These are phyloP conservation scores for Aegilops tauschii DNA, from an alignment of 176 grass and related monocot species.

Conservation along the genomic window DNA sequence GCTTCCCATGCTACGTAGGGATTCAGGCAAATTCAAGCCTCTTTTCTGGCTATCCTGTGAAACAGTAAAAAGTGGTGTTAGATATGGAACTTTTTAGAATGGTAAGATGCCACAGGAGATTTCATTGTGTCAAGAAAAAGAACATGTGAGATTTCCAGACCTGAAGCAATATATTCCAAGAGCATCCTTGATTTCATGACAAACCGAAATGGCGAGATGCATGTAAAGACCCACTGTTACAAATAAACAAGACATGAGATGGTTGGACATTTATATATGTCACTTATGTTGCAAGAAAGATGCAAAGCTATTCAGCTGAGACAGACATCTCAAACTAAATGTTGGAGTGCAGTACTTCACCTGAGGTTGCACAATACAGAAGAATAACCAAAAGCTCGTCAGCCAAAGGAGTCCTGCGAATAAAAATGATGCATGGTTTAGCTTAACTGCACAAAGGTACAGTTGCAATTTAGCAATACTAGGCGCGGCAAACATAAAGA, in stretches of 20 bases:
- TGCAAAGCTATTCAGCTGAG: neutral
- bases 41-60: slow-evolving; percentile 88
- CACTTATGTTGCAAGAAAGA: neutral
- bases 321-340: neutral
- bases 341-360: slow-evolving; percentile 24
- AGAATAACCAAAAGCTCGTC: slow-evolving; percentile 78
- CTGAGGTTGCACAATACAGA: slow-evolving; percentile 71
- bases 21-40: slow-evolving; percentile 53
- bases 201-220: slow-evolving; percentile 83
- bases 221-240: slow-evolving; percentile 81
- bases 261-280: too few relatives aligned
- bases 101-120: neutral
- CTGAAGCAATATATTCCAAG: slow-evolving; percentile 99
- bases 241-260: slow-evolving; percentile 14
- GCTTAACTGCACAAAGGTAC: neutral
- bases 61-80: too few relatives aligned
- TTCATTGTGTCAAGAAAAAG: neutral
- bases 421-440: slow-evolving; percentile 14
- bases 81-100: too few relatives aligned
- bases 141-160: slow-evolving; percentile 21
- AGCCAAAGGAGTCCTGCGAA: slow-evolving; percentile 64
- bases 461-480: neutral
- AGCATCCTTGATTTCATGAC: slow-evolving; percentile 91
- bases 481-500: neutral
- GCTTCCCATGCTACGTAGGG: neutral